phyloP scores from a whole-genome alignment of 2,329 filamentous ascomycete species.

The Diaporthe caulivora region DNA sequence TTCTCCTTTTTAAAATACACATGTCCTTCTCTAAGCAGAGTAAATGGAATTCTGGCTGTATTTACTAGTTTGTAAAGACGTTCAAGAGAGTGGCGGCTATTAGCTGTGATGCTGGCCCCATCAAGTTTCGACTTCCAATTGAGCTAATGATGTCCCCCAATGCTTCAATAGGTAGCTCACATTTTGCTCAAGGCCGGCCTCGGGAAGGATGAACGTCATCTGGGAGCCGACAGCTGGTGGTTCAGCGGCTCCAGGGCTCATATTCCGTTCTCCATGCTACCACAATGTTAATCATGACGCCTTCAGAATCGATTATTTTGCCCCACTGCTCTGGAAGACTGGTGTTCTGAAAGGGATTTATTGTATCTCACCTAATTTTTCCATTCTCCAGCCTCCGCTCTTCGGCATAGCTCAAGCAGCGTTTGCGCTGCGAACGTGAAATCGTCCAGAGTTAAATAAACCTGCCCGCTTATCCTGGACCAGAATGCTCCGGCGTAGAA shows the following conservation, averaged over 20 bases:
- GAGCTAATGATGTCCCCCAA: too few species aligned
- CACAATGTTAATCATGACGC: too few species aligned
- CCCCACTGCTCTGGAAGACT: too few species aligned
- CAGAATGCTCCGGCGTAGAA: slow-evolving; percentile 69
- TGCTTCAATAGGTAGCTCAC: too few species aligned
- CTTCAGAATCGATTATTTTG: too few species aligned
- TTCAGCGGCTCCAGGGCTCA: neutral
- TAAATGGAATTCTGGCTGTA: too few species aligned
- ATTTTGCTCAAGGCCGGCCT: neutral
- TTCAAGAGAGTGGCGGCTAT: neutral
- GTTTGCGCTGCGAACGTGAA: slow-evolving; percentile 71
- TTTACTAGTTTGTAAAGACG: neutral
- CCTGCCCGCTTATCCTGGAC: slow-evolving; percentile 73
- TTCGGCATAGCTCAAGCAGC: slow-evolving; percentile 52
- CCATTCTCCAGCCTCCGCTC: slow-evolving; percentile 22
- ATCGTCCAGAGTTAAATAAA: slow-evolving; percentile 75
- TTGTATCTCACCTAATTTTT: neutral
- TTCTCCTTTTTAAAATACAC: neutral
- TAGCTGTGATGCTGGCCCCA: neutral
- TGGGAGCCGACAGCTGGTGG: neutral
- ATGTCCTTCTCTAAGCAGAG: neutral
- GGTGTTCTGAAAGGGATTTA: neutral
- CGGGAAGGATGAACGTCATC: neutral
- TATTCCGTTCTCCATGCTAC: too few species aligned
- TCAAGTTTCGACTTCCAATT: too few species aligned